Base-by-base conservation (phyloP, 2,329 filamentous ascomycete species). In the Coleophoma eucalyptorum region DNA sequence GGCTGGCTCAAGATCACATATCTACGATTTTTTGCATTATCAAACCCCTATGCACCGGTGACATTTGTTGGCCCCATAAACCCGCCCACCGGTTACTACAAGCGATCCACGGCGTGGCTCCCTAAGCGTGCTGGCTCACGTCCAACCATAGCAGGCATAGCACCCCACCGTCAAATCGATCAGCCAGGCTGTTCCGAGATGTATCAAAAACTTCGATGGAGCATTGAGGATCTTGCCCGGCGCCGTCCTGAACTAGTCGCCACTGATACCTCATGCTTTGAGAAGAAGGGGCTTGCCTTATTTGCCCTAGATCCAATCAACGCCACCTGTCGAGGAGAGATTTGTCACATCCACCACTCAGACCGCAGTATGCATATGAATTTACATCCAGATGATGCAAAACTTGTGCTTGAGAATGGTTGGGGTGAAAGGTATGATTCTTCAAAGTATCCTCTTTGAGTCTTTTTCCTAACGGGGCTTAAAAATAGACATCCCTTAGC, bases 351-450 rank as follows among this genome's bases (percentile, higher is more conserved):
- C 11, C 90, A 95, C 68, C 80, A 84, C 45, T 84, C 78, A 20
- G 90, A 94, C 58, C 81, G 86, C 54, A 87, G 83, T 3, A 75
- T 94, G 77, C 90, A 95, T 67, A 75, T 94, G 70, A 89, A 83
- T 45, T 75, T 96, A 48, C 89, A 94, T 62, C 89, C 89, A 0
- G 80, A 86, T 40, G 90, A 95, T 64, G 88, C 87, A 47, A 81
- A 77, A 59, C 74, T 86, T 47, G 78, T 94, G 16, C 70, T 96
- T 20, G 78, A 84, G 58, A 83, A 82, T 55, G 88, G 89, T 2
- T 95, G 90, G 90, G 91, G 87, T 1, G 84, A 95, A 70, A 59
- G 42, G 42, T 44, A 44, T 15, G 42, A 31, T 43, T 20, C 8
- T 20, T 43, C 7, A 43, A 31, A 52, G 51, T 38, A 18, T 20